Conservation (phyloP, 1,284 basidiomycete species). For the Sporisorium scitamineum region DNA sequence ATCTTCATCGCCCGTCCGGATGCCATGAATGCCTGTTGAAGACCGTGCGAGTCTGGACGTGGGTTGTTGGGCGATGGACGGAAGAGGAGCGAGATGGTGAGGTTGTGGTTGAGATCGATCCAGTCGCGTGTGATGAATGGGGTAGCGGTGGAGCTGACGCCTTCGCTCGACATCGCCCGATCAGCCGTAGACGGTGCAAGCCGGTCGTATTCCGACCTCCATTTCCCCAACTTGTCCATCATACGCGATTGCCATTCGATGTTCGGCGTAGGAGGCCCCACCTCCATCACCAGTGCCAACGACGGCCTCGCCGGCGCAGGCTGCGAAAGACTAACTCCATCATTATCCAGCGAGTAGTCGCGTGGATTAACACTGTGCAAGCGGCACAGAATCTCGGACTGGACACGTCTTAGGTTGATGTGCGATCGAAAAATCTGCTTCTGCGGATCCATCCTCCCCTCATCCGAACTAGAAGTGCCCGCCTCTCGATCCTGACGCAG, state of each 20-base stretch:
- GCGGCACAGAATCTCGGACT: conserved; percentile 49
- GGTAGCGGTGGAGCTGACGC: conserved; percentile 29
- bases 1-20: conserved; percentile 49
- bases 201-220: conserved; percentile 34
- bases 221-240: conserved; percentile 46
- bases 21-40: conserved; percentile 42
- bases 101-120: conserved; percentile 47
- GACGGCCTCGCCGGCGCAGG: conserved; percentile 18
- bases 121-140: conserved; percentile 48
- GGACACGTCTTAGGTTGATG: conserved; percentile 41
- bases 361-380: conserved; percentile 51
- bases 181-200: conserved; percentile 3
- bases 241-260: conserved; percentile 48
- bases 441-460: conserved; percentile 11
- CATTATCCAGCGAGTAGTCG: conserved; percentile 49
- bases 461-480: background rate
- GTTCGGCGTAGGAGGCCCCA: conserved; percentile 47
- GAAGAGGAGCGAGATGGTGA: conserved; percentile 43
- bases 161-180: conserved; percentile 5
- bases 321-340: conserved; percentile 32
- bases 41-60: conserved; percentile 33
- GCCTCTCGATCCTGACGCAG: conserved; percentile 18
- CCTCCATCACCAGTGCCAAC: conserved; percentile 47
- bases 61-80: conserved; percentile 50
- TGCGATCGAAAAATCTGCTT: conserved; percentile 46